Conservation (phyloP, 208 protist species). For the Leishmania mexicana region DNA sequence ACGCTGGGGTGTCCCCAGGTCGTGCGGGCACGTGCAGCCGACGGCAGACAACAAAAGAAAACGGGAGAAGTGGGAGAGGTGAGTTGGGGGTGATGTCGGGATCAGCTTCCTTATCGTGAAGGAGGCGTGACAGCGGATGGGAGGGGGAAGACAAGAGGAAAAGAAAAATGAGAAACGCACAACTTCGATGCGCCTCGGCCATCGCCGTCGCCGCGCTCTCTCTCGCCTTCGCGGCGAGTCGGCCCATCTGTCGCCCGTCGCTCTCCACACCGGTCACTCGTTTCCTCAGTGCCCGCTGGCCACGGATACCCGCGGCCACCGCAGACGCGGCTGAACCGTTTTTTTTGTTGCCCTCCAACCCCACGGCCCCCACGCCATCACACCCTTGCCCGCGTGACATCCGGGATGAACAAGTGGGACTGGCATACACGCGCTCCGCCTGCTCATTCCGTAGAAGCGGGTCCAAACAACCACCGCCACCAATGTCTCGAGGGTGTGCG, state of each 20-base stretch:
- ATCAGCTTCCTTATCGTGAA: conserved; percentile 4
- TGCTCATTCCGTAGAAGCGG: neutral
- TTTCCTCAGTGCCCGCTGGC: neutral
- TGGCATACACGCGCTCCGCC: neutral
- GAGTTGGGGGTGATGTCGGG: neutral
- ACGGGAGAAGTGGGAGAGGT: neutral
- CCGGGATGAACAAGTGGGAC: neutral
- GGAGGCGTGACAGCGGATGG: neutral
- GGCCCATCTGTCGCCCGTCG: neutral
- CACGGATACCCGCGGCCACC: neutral
- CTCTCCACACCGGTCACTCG: no score
- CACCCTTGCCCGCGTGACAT: neutral
- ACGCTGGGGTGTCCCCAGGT: no score
- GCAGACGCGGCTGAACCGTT: neutral
- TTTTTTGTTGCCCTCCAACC: neutral
- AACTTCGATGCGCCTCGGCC: neutral
- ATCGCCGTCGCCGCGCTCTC: neutral
- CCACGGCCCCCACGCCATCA: neutral
- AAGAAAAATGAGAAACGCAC: conserved; percentile 2
- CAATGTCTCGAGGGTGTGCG: no score
- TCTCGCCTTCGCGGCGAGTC: neutral
- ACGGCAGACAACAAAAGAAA: neutral
- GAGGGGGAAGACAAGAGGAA: neutral
- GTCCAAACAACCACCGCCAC: neutral
- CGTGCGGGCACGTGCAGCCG: no score